Evolutionary conservation across 75 land plant species (phyloP), one percentile per base, ranked within the genome.

Genomic region (Cunninghamia lanceolata): DNA sequence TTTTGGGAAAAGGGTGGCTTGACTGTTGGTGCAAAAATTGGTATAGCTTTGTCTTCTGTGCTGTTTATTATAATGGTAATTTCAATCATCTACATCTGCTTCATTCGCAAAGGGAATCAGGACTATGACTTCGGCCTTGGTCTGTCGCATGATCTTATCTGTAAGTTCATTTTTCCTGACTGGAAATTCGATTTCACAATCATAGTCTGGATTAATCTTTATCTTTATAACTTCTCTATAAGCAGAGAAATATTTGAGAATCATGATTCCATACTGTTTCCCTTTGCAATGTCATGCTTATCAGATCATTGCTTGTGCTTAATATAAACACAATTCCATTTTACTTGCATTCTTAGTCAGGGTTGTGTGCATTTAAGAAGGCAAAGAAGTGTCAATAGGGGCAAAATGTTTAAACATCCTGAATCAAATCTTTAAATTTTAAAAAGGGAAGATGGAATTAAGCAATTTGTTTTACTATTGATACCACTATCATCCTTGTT

Each of bases 111-210:
- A 38, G 78, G 92, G 76, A 82, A 86, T 13, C 89, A 93, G 84
- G 96, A 97, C 73, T 93, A 95, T 86, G 99, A 97, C 85, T 97
- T 96, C 88, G 96, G 90, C 81, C 90, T 95, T 77, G 85, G 85
- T 66, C 91, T 91, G 76, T 95, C 99, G 75, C 94, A 93, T 76
- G 96, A 97, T 85, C 91, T 97, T 38, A 92, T 90, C 59, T 91
- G 99, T 97, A 92, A 96, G 96, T 91, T 0, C 17, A 38, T 40
- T 84, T 53, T 52, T 53, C 63, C 32, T 16, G 30, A 53, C 3
- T 52, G 34, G 75, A 83, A 83, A 53, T 54, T 25, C 16, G 19
- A 36, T 83, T 17, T 82, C 6, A 45, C 84, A 83, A 54, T 66
- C 45, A 43, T 66, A n/a, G 9, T 86, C 11, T n/a, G 30, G 34